Evolutionary conservation across 1,139 yeast genomes (phyloP).

Genomic region (Sugiyamaella japonica): DNA sequence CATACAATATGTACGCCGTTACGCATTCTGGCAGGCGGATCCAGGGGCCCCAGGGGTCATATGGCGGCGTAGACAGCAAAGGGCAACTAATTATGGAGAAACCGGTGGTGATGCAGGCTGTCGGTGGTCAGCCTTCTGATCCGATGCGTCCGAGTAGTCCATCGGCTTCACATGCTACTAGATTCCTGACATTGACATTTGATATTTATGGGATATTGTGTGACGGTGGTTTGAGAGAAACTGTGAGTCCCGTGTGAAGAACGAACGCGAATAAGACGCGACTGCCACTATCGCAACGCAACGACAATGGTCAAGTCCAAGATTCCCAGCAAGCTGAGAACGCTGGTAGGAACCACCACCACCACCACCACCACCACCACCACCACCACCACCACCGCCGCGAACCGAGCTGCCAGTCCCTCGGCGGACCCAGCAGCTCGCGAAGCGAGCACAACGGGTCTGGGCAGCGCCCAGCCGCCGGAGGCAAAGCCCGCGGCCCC

Average conservation of each 20-base stretch:
- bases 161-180: not conserved
- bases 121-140: slow-evolving; percentile 1
- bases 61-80: too few relatives aligned
- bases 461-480: slow-evolving; percentile 4
- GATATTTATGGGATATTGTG: not conserved
- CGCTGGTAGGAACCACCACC: slow-evolving; percentile 2
- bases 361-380: not conserved
- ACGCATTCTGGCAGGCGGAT: too few relatives aligned
- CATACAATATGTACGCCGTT: too few relatives aligned
- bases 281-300: too few relatives aligned
- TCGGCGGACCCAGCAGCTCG: not conserved
- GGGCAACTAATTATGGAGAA: too few relatives aligned
- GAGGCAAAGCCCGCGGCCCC: not conserved
- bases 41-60: too few relatives aligned
- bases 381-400: too few relatives aligned
- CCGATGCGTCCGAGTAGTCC: not conserved
- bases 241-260: too few relatives aligned
- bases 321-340: slow-evolving; percentile 7
- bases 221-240: not conserved
- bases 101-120: not conserved
- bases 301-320: slow-evolving; percentile 3
- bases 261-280: not conserved
- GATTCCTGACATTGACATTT: too few relatives aligned
- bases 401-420: not conserved
- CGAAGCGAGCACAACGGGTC: not conserved